Conservation (phyloP, 129 eudicot species). For the Dittrichia graveolens region DNA sequence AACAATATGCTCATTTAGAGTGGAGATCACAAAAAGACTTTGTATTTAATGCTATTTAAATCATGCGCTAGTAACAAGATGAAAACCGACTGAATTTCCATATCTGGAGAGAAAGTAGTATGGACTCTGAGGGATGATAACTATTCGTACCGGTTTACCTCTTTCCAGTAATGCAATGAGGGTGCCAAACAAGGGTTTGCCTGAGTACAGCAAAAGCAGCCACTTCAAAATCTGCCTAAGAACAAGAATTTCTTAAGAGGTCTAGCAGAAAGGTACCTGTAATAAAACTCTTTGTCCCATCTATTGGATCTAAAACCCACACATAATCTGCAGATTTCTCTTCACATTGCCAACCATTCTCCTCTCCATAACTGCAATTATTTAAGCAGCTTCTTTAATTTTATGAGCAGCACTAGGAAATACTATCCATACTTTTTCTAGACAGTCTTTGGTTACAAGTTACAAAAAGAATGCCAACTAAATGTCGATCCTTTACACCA, state of each 20-base stretch:
- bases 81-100: background rate
- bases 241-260: background rate
- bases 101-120: background rate
- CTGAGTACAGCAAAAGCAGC: conserved; percentile 41
- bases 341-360: conserved; percentile 94
- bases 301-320: conserved; percentile 98
- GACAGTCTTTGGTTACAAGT: background rate
- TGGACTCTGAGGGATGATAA: conserved; percentile 4
- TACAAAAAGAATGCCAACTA: background rate
- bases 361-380: conserved; percentile 88
- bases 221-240: background rate
- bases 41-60: too few species aligned
- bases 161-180: conserved; percentile 82
- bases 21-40: too few species aligned
- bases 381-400: conserved; percentile 7
- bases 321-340: conserved; percentile 86
- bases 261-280: conserved; percentile 57
- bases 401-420: background rate
- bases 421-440: conserved; percentile 1
- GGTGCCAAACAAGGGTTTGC: conserved; percentile 96
- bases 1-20: too few species aligned
- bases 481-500: background rate
- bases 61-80: too few species aligned
- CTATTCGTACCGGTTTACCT: conserved; percentile 93
- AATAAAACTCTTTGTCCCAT: conserved; percentile 94